These are phyloP conservation scores for Psilocybe azurescens DNA, from an alignment of 768 basidiomycete species.

Conservation along the genomic window DNA sequence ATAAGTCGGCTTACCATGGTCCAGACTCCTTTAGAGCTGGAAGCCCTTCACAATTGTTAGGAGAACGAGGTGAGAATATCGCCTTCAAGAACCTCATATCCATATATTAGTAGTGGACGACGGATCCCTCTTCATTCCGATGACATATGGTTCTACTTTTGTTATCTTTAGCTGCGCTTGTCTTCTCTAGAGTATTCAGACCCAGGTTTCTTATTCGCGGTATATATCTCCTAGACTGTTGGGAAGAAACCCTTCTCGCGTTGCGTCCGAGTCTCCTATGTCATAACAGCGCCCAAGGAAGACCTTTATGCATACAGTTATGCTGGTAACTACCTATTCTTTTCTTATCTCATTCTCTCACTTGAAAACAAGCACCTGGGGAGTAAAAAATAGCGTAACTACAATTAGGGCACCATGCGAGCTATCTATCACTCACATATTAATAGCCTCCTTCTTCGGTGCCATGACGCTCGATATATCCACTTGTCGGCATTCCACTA, in stretches of 20 bases:
- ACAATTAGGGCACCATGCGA: background rate
- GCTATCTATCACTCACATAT: background rate
- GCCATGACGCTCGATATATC: slow-evolving; percentile 3
- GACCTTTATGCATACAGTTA: background rate
- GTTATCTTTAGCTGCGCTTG: slow-evolving; percentile 1
- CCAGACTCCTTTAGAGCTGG: background rate
- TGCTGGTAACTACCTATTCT: background rate
- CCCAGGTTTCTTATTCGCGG: background rate
- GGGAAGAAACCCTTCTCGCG: background rate
- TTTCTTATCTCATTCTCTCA: background rate
- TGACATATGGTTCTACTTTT: background rate
- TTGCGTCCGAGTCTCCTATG: background rate
- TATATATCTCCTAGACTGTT: background rate
- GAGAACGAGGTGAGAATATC: background rate
- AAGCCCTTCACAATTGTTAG: background rate
- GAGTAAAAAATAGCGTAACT: background rate
- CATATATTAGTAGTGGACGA: background rate
- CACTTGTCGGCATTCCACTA: background rate
- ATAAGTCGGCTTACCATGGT: background rate
- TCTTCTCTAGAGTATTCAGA: background rate
- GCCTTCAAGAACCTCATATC: background rate
- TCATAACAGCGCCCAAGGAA: background rate
- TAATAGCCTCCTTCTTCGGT: background rate
- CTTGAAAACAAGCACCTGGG: background rate
- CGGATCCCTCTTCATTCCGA: background rate